phyloP scores from a whole-genome alignment of 2,329 filamentous ascomycete species.

The Colletotrichum australisinense region DNA sequence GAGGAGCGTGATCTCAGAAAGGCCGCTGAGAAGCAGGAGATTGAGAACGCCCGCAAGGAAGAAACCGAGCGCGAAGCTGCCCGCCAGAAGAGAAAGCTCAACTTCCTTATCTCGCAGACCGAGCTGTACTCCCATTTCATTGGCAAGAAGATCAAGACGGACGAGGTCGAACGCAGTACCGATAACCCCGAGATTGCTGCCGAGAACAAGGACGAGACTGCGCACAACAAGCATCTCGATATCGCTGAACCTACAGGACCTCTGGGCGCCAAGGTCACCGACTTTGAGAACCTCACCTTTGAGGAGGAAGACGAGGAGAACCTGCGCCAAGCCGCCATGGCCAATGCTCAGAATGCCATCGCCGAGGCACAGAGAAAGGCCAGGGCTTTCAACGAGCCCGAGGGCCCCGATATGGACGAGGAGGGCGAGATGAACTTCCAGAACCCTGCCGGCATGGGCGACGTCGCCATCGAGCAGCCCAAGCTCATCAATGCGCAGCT shows the following conservation, averaged over 20 bases:
- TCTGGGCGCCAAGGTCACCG: conserved; percentile 79
- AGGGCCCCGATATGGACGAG: conserved; percentile 78
- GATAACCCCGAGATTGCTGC: conserved; percentile 80
- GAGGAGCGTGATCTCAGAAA: conserved; percentile 96
- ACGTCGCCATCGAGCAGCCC: conserved; percentile 93
- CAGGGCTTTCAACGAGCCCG: conserved; percentile 84
- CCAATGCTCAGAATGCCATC: conserved; percentile 95
- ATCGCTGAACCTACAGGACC: conserved; percentile 65
- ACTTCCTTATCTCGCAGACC: conserved; percentile 98
- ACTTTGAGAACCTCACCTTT: conserved; percentile 95
- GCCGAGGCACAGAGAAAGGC: conserved; percentile 94
- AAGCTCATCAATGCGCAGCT: conserved; percentile 93
- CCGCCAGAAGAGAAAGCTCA: conserved; percentile 97
- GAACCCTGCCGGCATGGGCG: conserved; percentile 94
- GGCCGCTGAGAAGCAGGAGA: conserved; percentile 92
- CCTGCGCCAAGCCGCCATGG: conserved; percentile 86
- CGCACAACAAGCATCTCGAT: conserved; percentile 55
- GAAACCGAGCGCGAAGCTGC: conserved; percentile 98
- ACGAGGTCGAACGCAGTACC: conserved; percentile 91
- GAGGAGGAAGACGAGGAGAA: conserved; percentile 92
- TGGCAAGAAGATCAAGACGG: conserved; percentile 98
- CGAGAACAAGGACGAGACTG: conserved; percentile 57
- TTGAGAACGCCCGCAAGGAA: conserved; percentile 95
- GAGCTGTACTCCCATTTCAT: conserved; percentile 99
- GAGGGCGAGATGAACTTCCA: conserved; percentile 99